Evolutionary conservation across 352 stramenopile genomes (phyloP), one percentile per base, ranked within the genome.

Genomic region (Blastocystis sp.): DNA sequence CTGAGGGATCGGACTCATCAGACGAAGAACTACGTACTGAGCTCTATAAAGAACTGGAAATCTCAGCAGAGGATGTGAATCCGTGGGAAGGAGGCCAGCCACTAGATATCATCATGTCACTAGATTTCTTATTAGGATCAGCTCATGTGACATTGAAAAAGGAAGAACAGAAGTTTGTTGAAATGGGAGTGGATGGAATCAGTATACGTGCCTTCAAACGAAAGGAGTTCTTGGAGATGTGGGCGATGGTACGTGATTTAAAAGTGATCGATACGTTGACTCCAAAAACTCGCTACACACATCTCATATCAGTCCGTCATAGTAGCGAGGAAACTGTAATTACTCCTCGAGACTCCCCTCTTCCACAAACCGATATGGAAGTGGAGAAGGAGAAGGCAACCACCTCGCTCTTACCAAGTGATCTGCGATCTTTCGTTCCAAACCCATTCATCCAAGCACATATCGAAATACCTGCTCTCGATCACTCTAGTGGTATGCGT

Each of bases 31-130:
- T 79, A 33, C 78, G 78, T 4, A 64, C 78, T 13, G 66, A 79
- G 56, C 44, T 89, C 27, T 89, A 89, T 44, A 60, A 89, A 57
- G 66, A 89, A 3, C 19, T 79, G 27, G 66, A 78, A 57, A 19
- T 89, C 19, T 59, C 37, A 22, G 40, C 51, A 30, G 66, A 79
- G 42, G 78, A 89, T 17, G 1, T 89, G 44, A 89, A 76, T 64
- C 60, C 66, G 33, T 89, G 78, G 78, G 78, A 89, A 30, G 78
- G 60, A 9, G 78, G 78, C 0, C 60, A 79, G 66, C 78, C 78
- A 24, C 30, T 62, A 51, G 78, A 89, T 56, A 56, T 89, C 27
- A 19, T 62, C 6, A 15, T 89, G 0, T 76, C 78, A 9, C 27
- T 64, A 7, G 78, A 89, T 40, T 89, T 89, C 33, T 22, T 30